Base-by-base conservation (phyloP, 2,329 filamentous ascomycete genomes). In the Clarireedia sp. region DNA sequence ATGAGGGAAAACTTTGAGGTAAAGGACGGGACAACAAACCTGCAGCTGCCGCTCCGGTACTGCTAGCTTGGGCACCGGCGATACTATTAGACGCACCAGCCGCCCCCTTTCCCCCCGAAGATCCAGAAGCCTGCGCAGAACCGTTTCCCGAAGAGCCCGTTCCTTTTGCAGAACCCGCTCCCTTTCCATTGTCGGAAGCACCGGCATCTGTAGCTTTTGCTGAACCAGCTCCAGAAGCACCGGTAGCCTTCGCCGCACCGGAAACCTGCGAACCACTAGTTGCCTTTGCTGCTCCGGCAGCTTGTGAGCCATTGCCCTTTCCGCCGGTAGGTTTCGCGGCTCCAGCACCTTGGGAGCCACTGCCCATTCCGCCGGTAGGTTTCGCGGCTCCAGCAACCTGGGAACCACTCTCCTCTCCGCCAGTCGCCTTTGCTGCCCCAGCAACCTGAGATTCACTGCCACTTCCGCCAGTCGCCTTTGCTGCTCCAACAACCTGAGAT, bases 51-150 rank as follows among this genome's bases (percentile, higher is more conserved):
- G 41, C 21, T 10, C 8, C 41, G 1, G 12, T 50, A 24, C 43
- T 37, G 41, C 23, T 54, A 40, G 19, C 12, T 44, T 17, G 16
- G 33, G 14, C 43, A 46, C 51, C 23, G 49, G 54, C 8, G 55
- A 16, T 3, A 33, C 29, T 12, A 33, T 33, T 33, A 29, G 55
- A 56, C 8, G 54, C 51, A 29, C 37, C 56, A 48, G 43, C 48
- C 45, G 23, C 33, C 3, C 44, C 47, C 16, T 48, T 55, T 17
- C 52, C 54, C 12, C 36, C 33, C 29, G 23, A 24, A 9, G 45
- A 21, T 10, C 45, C 45, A 16, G 53, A 40, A 12, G 45, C 52
- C 16, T 50, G 41, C 12, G 16, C 43, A 23, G 26, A 8, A 16
- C 49, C 26, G 4, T 36, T 24, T 23, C 33, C 3, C 10, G 24